These are phyloP conservation scores for Oxytropis ochrocephala DNA, from an alignment of 306 rosid species.

Conservation along the genomic window DNA sequence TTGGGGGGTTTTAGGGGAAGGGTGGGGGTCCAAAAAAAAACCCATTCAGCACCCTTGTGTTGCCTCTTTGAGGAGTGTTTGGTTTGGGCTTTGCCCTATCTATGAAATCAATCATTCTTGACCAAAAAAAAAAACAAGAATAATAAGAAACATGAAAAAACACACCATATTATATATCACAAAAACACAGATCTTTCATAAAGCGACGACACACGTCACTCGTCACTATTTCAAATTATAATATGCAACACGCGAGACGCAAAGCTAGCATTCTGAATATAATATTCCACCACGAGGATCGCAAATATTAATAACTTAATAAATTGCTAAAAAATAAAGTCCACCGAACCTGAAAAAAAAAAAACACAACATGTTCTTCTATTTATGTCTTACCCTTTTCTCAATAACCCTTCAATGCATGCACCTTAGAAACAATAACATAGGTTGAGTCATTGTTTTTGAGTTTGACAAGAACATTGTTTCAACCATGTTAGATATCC, in stretches of 20 bases:
- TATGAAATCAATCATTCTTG: no score
- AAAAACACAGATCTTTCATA: no score
- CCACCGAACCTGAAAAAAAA: neutral
- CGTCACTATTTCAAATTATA: neutral
- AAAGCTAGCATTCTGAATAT: neutral
- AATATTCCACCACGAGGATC: conserved; percentile 14
- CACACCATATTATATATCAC: no score
- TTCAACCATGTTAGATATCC: conserved; percentile 7
- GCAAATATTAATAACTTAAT: neutral
- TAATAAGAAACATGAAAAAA: no score
- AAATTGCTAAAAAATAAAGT: neutral
- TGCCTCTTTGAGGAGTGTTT: no score
- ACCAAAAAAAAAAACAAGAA: no score
- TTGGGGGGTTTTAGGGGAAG: no score
- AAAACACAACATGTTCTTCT: neutral
- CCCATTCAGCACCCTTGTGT: no score
- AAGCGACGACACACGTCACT: no score
- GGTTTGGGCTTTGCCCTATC: no score
- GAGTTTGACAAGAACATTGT: neutral
- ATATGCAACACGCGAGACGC: neutral
- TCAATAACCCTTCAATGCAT: neutral
- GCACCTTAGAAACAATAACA: neutral
- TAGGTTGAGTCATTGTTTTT: neutral
- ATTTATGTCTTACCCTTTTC: neutral
- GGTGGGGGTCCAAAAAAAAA: no score